Evolutionary conservation across 2,329 filamentous ascomycete species (phyloP).

Genomic region (Dactylonectria estremocensis): DNA sequence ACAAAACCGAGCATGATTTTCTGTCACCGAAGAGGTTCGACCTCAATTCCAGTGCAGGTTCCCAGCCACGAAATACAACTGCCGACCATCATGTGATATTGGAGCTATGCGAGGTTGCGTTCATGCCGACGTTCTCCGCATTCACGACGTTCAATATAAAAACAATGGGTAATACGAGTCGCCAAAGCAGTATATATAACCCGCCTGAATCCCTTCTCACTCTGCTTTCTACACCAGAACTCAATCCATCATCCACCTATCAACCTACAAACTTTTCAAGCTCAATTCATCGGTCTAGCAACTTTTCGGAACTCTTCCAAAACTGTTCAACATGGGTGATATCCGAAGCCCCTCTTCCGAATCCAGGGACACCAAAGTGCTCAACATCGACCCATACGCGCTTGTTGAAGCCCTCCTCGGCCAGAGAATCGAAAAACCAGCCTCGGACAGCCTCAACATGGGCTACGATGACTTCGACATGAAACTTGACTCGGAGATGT

Average conservation of each 20-base stretch:
- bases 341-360: slow-evolving; percentile 31
- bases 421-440: slow-evolving; percentile 49
- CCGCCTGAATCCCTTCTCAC: neutral
- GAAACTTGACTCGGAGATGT: slow-evolving; percentile 33
- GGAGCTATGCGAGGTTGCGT: neutral
- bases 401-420: slow-evolving; percentile 58
- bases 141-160: neutral
- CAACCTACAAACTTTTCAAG: neutral
- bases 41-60: neutral
- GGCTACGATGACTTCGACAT: slow-evolving; percentile 56
- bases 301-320: neutral
- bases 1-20: neutral
- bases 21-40: neutral
- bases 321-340: slow-evolving; percentile 36
- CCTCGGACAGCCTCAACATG: slow-evolving; percentile 46
- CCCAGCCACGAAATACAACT: neutral
- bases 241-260: neutral
- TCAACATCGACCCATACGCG: slow-evolving; percentile 54
- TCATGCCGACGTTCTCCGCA: neutral
- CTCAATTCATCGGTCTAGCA: neutral
- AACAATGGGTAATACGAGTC: no score
- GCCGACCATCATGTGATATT: slow-evolving; percentile 1
- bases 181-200: neutral
- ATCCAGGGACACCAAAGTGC: slow-evolving; percentile 27
- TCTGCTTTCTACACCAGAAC: no score